phyloP scores from a whole-genome alignment of 73 alveolate species.

The Tetrahymena borealis region DNA sequence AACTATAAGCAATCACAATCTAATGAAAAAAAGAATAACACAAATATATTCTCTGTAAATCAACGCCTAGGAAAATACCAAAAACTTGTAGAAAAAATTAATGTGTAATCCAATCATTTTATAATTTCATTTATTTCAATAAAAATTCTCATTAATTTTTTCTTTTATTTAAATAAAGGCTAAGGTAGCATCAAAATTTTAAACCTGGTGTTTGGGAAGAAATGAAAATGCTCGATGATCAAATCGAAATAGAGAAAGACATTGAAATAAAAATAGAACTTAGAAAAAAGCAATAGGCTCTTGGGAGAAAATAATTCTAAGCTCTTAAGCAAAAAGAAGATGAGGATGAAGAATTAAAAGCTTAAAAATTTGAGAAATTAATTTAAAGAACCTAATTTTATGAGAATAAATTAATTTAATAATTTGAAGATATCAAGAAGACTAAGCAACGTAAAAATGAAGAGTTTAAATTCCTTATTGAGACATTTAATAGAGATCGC shows the following conservation, averaged over 20 bases:
- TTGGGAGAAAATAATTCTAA: background rate
- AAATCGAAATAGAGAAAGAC: background rate
- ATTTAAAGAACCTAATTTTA: background rate
- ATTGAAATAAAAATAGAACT: background rate
- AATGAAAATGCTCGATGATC: background rate
- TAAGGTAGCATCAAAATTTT: background rate
- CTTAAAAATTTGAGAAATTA: background rate
- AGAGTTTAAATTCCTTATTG: background rate
- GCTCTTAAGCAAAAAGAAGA: background rate
- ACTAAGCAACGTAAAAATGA: background rate
- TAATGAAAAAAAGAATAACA: background rate
- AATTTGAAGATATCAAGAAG: background rate
- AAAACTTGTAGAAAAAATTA: background rate
- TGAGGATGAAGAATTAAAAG: background rate
- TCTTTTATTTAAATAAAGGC: background rate
- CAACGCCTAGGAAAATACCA: background rate
- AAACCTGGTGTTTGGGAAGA: background rate
- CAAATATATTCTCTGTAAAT: background rate
- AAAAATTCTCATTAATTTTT: background rate
- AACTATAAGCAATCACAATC: background rate
- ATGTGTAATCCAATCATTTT: background rate
- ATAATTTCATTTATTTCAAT: too few species aligned
- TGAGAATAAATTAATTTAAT: background rate
- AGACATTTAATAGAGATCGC: background rate
- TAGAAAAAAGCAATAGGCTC: background rate